Evolutionary conservation across 2,329 filamentous ascomycete genomes (phyloP).

Genomic region (Penicillium hesseltinei): DNA sequence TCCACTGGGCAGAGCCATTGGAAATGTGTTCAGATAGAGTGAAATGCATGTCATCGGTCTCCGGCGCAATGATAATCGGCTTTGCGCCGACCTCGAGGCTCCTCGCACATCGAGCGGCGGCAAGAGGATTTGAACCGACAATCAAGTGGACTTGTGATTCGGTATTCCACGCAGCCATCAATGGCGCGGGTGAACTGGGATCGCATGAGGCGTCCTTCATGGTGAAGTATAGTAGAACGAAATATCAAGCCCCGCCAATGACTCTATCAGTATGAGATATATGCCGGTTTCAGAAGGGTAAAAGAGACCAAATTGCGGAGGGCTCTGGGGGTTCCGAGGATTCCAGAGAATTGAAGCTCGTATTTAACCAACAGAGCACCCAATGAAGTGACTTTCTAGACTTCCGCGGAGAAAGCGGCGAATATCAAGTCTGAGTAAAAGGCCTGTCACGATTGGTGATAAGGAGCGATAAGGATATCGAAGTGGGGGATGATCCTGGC

Average conservation of each 20-base stretch:
- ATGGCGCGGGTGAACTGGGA: slow-evolving; percentile 24
- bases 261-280: not conserved
- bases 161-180: slow-evolving; percentile 43
- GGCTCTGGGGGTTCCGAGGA: not conserved
- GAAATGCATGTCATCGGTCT: slow-evolving; percentile 59
- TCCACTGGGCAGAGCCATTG: slow-evolving; percentile 43
- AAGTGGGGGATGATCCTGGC: not conserved
- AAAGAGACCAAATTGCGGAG: not conserved
- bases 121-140: slow-evolving; percentile 80
- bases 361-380: not conserved
- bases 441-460: slow-evolving; percentile 22
- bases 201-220: slow-evolving; percentile 34
- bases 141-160: slow-evolving; percentile 68
- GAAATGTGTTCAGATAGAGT: slow-evolving; percentile 50
- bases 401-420: slow-evolving; percentile 25
- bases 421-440: slow-evolving; percentile 24
- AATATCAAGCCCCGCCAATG: slow-evolving; percentile 14
- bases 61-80: slow-evolving; percentile 74
- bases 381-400: slow-evolving; percentile 6
- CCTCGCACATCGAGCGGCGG: slow-evolving; percentile 76
- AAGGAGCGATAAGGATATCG: slow-evolving; percentile 22
- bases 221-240: slow-evolving; percentile 19
- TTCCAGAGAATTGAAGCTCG: not conserved
- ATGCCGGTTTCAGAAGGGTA: not conserved
- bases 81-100: slow-evolving; percentile 78